phyloP scores from a whole-genome alignment of 2,329 filamentous ascomycete species.

The Lecanicillium sp. region DNA sequence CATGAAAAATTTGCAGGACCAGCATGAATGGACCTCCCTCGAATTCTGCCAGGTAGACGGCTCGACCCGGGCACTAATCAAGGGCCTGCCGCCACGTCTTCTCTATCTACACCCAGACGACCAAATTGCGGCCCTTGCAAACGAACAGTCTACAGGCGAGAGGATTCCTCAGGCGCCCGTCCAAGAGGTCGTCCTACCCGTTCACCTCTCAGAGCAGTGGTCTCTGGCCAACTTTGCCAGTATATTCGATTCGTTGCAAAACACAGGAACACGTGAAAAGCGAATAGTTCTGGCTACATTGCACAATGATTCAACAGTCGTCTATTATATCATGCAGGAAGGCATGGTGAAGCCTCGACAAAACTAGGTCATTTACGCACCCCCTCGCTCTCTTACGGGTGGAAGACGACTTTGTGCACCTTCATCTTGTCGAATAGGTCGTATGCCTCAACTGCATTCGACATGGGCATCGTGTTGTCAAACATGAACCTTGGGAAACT shows the following conservation, averaged over 20 bases:
- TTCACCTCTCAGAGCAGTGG: slow-evolving; percentile 67
- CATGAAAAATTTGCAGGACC: slow-evolving; percentile 62
- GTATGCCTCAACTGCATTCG: slow-evolving; percentile 59
- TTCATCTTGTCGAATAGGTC: slow-evolving; percentile 66
- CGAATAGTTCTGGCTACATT: slow-evolving; percentile 66
- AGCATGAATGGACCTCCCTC: slow-evolving; percentile 67
- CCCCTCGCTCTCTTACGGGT: slow-evolving; percentile 24
- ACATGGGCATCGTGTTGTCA: slow-evolving; percentile 65
- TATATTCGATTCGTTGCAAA: slow-evolving; percentile 58
- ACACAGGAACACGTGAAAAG: slow-evolving; percentile 47
- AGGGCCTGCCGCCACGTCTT: slow-evolving; percentile 63
- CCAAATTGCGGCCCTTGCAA: slow-evolving; percentile 64
- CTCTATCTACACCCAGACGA: slow-evolving; percentile 78
- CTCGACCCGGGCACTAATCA: slow-evolving; percentile 54
- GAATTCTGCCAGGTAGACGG: slow-evolving; percentile 40
- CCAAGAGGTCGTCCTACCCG: slow-evolving; percentile 70
- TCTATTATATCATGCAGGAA: slow-evolving; percentile 80
- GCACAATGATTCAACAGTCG: slow-evolving; percentile 73
- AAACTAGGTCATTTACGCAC: slow-evolving; percentile 44
- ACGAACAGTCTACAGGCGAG: slow-evolving; percentile 41
- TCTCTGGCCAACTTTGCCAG: slow-evolving; percentile 56
- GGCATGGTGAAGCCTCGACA: slow-evolving; percentile 82
- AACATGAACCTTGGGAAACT: slow-evolving; percentile 60
- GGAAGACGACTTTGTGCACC: slow-evolving; percentile 67
- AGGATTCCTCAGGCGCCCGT: slow-evolving; percentile 44